Evolutionary conservation across 2,329 filamentous ascomycete genomes (phyloP), one percentile per base, ranked within the genome.

Genomic region (Penicillium sp.): DNA sequence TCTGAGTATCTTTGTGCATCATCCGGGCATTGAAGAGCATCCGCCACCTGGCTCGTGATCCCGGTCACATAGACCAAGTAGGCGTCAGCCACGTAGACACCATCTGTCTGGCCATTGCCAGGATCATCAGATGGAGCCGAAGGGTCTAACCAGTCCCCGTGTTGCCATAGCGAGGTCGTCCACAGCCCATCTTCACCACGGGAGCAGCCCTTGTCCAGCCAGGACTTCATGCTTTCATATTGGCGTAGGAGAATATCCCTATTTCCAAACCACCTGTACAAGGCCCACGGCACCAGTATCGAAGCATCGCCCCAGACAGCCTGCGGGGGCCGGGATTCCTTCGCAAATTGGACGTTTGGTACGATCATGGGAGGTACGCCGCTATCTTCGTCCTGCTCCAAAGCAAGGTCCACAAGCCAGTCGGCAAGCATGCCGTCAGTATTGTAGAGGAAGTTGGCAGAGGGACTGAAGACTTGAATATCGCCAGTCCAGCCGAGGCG

Each of bases 401-500:
- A 64, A 2, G 70, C 72, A 2, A 84, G 64, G 56, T 86, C 84
- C 51, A 76, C 72, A 31, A 82, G 73, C 84, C 82, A 87, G 52
- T 68, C 75, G 20, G 73, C 66, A 57, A 83, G 79, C 60, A 87
- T 81, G 0, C 81, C 83, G 0, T 77, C 70, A 1, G 81, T 80
- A 63, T 85, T 75, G 68, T 82, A 87, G 0, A 88, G 73, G 61
- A 82, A 86, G 54, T 78, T 82, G 0, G 82, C 79, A 0, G 83
- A 81, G 0, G 82, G 79, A 0, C 76, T 73, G 59, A 86, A 86
- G 0, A 79, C 76, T 37, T 80, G 80, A 7, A 77, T 73, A 62
- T 84, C 81, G 15, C 84, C 80, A 0, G 80, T 83, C 84, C 84
- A 84, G 20, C 81, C 80, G 5, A 85, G 69, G 0, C 83, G 76